phyloP scores from a whole-genome alignment of 768 basidiomycete species.

The Agrocybe praecox region DNA sequence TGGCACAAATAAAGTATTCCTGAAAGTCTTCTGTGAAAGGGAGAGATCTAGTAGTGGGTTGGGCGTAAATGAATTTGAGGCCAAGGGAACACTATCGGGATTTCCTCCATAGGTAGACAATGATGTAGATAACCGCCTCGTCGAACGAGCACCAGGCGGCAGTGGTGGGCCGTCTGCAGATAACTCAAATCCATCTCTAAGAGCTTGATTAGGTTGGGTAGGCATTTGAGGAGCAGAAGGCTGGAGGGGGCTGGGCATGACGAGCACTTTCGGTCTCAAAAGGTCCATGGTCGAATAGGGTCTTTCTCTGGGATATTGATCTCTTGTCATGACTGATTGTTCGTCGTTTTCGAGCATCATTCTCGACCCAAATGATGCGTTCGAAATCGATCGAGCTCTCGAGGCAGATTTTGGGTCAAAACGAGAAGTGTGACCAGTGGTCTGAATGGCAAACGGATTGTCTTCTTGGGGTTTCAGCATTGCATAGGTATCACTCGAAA shows the following conservation, averaged over 20 bases:
- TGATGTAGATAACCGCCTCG: constrained; percentile 47
- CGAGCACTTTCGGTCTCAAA: constrained; percentile 86
- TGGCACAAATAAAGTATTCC: constrained; percentile 74
- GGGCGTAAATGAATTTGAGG: constrained; percentile 74
- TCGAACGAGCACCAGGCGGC: constrained; percentile 70
- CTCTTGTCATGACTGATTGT: constrained; percentile 40
- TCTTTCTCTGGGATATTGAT: constrained; percentile 44
- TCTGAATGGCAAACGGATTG: constrained; percentile 71
- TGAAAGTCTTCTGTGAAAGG: constrained; percentile 83
- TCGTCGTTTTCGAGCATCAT: constrained; percentile 61
- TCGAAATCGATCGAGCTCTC: constrained; percentile 62
- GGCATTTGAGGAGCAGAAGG: constrained; percentile 34
- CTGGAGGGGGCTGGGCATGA: constrained; percentile 92
- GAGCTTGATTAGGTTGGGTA: constrained; percentile 32
- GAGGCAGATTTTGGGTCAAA: constrained; percentile 77
- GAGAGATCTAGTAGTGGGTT: constrained; percentile 77
- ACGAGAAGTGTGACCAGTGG: constrained; percentile 66
- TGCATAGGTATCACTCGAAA: constrained; percentile 48
- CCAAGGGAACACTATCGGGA: constrained; percentile 33
- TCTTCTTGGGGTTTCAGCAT: constrained; percentile 45
- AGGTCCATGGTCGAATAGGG: constrained; percentile 77
- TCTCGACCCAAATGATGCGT: constrained; percentile 67
- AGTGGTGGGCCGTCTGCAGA: constrained; percentile 77
- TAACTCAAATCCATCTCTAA: constrained; percentile 62
- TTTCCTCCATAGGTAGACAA: constrained; percentile 24